Base-by-base conservation (phyloP, 306 rosid genomes). In the Vigna nakashimae region DNA sequence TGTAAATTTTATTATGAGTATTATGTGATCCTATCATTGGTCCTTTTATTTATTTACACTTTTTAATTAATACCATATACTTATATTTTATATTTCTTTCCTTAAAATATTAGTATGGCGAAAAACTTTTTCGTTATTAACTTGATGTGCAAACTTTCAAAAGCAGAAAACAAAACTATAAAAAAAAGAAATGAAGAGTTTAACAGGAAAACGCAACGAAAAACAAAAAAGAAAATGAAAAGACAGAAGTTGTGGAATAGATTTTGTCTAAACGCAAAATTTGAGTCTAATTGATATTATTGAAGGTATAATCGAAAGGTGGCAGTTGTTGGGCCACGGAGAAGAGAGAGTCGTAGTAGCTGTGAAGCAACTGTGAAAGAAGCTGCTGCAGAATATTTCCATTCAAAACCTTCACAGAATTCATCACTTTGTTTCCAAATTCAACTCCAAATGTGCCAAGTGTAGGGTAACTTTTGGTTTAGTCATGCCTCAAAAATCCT, bases 311-410 rank as follows among this genome's bases (percentile, higher is more conserved):
- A 60, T 30, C 12, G 22, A 60, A 69, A 69, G 0, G 63, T 69
- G 79, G 43, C 84, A 79, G 46, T 49, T 59, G 82, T 64, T 66
- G 51, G 75, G 82, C 65, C 82, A 46, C n/a, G 26, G 38, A 28
- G 0, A 30, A 79, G 46, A 16, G 34, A 0, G 13, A 13, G 59
- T 4, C 0, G 34, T 32, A 34, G 38, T 28, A 3, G 46, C 46
- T 42, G 12, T 7, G 69, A 30, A 43, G 49, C 64, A 48, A 43
- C 48, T 15, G 36, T 75, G 80, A 60, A 57, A 75, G 73, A 77
- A 77, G 70, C 20, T 50, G 34, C 65, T 4, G 17, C 71, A 48
- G 26, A 26, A 42, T 12, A 28, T 28, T 45, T 4, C 5, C 1
- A 17, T 7, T 40, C 38, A 72, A 60, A 30, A 63, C 22, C 55